Conservation (phyloP, 2,329 filamentous ascomycete genomes). For the Lasiodiplodia theobromae region DNA sequence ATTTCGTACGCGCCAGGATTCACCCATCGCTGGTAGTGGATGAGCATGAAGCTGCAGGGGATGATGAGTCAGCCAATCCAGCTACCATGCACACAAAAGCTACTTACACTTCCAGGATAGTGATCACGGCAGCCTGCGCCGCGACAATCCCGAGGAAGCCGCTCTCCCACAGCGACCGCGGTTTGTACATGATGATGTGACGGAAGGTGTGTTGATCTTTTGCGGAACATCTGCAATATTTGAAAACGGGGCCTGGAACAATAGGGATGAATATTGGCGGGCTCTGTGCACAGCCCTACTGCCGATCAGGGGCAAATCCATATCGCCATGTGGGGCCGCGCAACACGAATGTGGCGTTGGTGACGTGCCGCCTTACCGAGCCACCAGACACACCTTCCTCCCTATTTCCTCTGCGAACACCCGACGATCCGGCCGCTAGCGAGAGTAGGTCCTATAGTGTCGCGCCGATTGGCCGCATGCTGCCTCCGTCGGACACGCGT, state of each 20-base stretch:
- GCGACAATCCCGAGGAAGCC: slow-evolving; percentile 14
- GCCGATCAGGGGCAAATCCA: background rate
- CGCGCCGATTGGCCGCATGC: no score
- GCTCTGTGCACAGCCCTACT: slow-evolving; percentile 2
- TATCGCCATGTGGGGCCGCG: background rate
- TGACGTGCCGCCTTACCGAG: background rate
- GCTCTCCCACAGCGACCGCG: slow-evolving; percentile 12
- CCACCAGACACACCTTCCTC: no score
- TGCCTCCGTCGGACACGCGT: no score
- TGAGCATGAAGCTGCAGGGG: slow-evolving; percentile 5
- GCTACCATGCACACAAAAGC: background rate
- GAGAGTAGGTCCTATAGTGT: no score
- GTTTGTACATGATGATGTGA: slow-evolving; percentile 14
- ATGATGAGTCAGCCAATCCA: background rate
- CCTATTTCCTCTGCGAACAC: no score
- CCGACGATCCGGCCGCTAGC: no score
- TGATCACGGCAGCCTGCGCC: slow-evolving; percentile 6
- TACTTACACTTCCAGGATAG: slow-evolving; percentile 10
- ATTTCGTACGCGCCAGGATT: background rate
- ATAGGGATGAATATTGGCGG: background rate
- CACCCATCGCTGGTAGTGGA: slow-evolving; percentile 3
- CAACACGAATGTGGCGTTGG: slow-evolving; percentile 4
- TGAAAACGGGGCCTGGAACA: background rate
- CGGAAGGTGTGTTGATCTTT: background rate
- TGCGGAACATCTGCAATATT: background rate